Percentiles rank a stretch among this genome's conserved stretches.
phyloP scores from a whole-genome alignment of 148 eudicot genomes.

The Fagopyrum esculentum region DNA sequence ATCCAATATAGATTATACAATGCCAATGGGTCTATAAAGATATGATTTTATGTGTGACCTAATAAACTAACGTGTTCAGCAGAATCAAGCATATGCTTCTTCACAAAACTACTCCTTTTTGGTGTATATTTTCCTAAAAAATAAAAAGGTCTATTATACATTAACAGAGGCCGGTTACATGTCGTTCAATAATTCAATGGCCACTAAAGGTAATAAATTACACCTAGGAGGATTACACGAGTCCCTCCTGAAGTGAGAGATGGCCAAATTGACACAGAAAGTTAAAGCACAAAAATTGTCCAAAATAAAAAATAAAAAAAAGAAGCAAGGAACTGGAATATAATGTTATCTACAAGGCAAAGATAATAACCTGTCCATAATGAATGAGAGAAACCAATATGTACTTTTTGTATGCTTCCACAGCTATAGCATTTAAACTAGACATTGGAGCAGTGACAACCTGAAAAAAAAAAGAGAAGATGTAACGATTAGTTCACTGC shows the following conservation, averaged over 20 bases:
- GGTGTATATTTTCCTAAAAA: not conserved
- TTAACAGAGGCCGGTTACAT: not conserved
- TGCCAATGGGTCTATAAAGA: not conserved
- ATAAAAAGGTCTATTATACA: not conserved
- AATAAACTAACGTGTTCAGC: not conserved
- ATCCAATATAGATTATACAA: not conserved
- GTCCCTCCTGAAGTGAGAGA: not conserved
- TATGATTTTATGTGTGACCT: not conserved
- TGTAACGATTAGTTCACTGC: not conserved
- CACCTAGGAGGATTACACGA: not conserved
- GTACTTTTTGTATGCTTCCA: slow-evolving; percentile 95
- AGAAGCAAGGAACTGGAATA: not conserved
- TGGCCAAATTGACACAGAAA: not conserved
- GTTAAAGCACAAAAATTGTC: not conserved
- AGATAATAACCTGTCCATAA: slow-evolving; percentile 65
- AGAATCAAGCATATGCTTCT: not conserved
- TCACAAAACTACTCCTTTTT: not conserved
- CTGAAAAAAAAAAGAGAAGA: slow-evolving; percentile 29
- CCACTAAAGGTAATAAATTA: too few relatives aligned
- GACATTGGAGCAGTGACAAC: slow-evolving; percentile 97
- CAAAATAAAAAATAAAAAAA: not conserved
- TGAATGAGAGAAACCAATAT: slow-evolving; percentile 86
- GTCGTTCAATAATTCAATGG: not conserved
- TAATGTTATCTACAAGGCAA: not conserved
- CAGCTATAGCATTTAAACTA: slow-evolving; percentile 68